Conservation (phyloP, 2,329 filamentous ascomycete species). For the Endoconidiophora laricicola region DNA sequence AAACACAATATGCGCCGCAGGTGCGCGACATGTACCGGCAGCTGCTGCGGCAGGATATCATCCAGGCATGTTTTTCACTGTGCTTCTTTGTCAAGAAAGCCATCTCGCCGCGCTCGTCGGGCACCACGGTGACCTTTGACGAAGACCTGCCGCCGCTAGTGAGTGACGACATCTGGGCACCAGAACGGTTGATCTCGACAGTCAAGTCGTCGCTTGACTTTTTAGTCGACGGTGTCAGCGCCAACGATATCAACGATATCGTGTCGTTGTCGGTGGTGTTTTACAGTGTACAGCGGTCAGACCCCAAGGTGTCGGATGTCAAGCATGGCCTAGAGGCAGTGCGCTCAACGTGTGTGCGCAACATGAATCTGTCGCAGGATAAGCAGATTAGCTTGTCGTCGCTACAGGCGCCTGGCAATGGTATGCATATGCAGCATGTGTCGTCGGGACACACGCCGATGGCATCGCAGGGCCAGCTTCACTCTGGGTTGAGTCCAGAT, state of each 20-base stretch:
- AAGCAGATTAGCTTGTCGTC: constrained; percentile 15
- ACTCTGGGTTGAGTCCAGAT: constrained; percentile 5
- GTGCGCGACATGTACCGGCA: constrained; percentile 36
- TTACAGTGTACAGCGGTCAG: constrained; percentile 26
- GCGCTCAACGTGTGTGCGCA: constrained; percentile 29
- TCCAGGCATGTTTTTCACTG: constrained; percentile 37
- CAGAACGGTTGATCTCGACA: constrained; percentile 24
- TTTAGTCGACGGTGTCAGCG: constrained; percentile 29
- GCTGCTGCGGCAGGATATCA: constrained; percentile 35
- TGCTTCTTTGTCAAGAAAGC: constrained; percentile 34
- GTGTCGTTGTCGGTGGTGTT: constrained; percentile 32
- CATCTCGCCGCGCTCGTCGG: background rate
- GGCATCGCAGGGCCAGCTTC: constrained; percentile 3
- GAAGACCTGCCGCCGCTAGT: constrained; percentile 6
- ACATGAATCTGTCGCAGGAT: constrained; percentile 27
- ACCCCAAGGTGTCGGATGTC: constrained; percentile 27
- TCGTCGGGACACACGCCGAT: background rate
- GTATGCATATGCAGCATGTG: background rate
- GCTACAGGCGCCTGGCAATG: background rate
- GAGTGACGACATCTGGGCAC: constrained; percentile 23
- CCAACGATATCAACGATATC: constrained; percentile 34
- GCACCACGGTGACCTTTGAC: constrained; percentile 2
- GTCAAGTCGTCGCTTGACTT: constrained; percentile 32
- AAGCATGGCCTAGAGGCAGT: constrained; percentile 25
- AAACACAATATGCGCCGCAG: constrained; percentile 28